These are phyloP conservation scores for Triangularia setosa DNA, from an alignment of 2,329 filamentous ascomycete genomes.

Conservation along the genomic window DNA sequence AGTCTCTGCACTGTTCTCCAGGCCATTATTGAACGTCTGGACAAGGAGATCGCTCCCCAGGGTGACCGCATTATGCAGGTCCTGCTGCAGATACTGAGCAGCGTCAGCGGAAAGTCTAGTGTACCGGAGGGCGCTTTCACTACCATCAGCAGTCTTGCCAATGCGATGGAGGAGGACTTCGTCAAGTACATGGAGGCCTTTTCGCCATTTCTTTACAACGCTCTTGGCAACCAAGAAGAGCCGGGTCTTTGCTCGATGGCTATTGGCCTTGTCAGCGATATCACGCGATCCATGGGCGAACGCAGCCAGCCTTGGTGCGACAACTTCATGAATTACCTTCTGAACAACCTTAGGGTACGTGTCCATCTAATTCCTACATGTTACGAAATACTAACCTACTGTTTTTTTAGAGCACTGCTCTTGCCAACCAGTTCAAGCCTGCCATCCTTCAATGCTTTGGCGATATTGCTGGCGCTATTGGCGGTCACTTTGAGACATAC, in stretches of 20 bases:
- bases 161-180: conserved; percentile 88
- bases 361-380: conserved; percentile 11
- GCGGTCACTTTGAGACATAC: conserved; percentile 88
- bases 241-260: conserved; percentile 92
- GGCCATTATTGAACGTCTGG: conserved; percentile 84
- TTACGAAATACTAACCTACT: background rate
- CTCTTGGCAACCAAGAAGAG: conserved; percentile 92
- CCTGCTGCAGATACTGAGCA: conserved; percentile 74
- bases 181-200: conserved; percentile 97
- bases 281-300: conserved; percentile 85
- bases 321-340: conserved; percentile 94
- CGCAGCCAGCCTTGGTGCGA: conserved; percentile 95
- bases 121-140: conserved; percentile 94
- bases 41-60: conserved; percentile 84
- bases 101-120: conserved; percentile 78
- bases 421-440: conserved; percentile 95
- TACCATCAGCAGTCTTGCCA: conserved; percentile 86
- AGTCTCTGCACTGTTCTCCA: conserved; percentile 88
- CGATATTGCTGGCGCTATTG: conserved; percentile 93
- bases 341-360: conserved; percentile 81
- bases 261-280: conserved; percentile 94
- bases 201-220: conserved; percentile 86
- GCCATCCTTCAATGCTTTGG: conserved; percentile 97
- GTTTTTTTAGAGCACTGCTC: conserved; percentile 64
- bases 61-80: conserved; percentile 92